A percentile compares a stretch with the other conserved stretches of the same genome.
phyloP scores from a whole-genome alignment of 305 asterid genomes.

The Fraxinus angustifolia region DNA sequence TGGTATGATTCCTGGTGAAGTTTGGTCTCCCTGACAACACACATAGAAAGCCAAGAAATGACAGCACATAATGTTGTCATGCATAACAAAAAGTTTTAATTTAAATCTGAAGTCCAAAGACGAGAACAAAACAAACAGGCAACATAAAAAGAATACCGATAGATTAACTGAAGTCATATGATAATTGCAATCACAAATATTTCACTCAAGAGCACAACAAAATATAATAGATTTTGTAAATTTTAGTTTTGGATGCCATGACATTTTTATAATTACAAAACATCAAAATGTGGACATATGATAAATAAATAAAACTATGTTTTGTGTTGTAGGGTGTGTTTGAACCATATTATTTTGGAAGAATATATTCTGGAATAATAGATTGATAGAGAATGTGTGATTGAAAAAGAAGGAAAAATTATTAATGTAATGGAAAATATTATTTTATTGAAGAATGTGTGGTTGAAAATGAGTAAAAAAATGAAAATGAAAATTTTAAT shows the following conservation, averaged over 20 bases:
- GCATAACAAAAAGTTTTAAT: constrained; percentile 11
- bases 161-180: background rate
- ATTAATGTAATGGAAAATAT: too few relatives aligned
- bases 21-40: constrained; percentile 81
- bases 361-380: too few relatives aligned
- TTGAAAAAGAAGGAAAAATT: too few relatives aligned
- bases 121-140: constrained; percentile 8
- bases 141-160: constrained; percentile 14
- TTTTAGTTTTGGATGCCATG: constrained; percentile 15
- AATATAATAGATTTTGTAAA: background rate
- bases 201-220: constrained; percentile 20
- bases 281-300: constrained; percentile 6
- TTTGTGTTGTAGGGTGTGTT: background rate
- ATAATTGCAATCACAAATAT: constrained; percentile 12
- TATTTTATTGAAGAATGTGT: too few relatives aligned
- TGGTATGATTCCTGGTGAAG: constrained; percentile 90
- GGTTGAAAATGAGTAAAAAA: too few relatives aligned
- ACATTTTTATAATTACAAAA: constrained; percentile 7
- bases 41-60: constrained; percentile 19
- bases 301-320: background rate
- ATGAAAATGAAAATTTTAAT: too few relatives aligned
- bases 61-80: constrained; percentile 17
- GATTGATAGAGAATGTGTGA: too few relatives aligned
- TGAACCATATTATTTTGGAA: too few relatives aligned
- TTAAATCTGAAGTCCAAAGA: constrained; percentile 3